Evolutionary conservation across 805 yeast species (phyloP).

Genomic region (Barnettozyma sp.): DNA sequence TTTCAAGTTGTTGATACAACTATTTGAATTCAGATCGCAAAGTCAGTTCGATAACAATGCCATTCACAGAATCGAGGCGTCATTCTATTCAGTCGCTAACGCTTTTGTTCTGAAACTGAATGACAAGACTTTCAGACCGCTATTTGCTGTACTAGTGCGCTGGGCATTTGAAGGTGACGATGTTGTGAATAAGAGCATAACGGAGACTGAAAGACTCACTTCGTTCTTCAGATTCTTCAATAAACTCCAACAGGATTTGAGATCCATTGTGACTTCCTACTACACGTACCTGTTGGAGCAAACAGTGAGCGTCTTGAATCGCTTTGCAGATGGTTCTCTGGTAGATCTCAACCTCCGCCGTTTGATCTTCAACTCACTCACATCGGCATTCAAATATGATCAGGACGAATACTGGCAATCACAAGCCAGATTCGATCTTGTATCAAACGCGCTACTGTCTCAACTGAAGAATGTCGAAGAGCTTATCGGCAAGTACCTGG

Average conservation of each 20-base stretch:
- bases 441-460: slow-evolving; percentile 52
- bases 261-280: slow-evolving; percentile 82
- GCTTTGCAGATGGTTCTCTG: slow-evolving; percentile 38
- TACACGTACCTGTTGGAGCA: slow-evolving; percentile 80
- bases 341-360: slow-evolving; percentile 58
- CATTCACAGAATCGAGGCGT: slow-evolving; percentile 71
- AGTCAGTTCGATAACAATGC: slow-evolving; percentile 63
- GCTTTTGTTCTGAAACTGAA: slow-evolving; percentile 82
- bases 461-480: slow-evolving; percentile 69
- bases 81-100: slow-evolving; percentile 67
- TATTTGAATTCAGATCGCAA: slow-evolving; percentile 63
- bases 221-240: slow-evolving; percentile 84
- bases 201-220: slow-evolving; percentile 50
- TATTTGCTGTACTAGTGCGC: slow-evolving; percentile 75
- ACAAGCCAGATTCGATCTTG: slow-evolving; percentile 71
- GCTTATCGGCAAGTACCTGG: slow-evolving; percentile 70
- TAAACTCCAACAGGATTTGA: slow-evolving; percentile 74
- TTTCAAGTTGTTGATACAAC: slow-evolving; percentile 57
- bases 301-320: slow-evolving; percentile 48
- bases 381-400: slow-evolving; percentile 79
- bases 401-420: slow-evolving; percentile 95
- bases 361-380: slow-evolving; percentile 62
- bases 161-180: slow-evolving; percentile 93
- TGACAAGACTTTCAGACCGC: slow-evolving; percentile 88
- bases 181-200: slow-evolving; percentile 35